A percentile compares a stretch with the other conserved stretches of the same genome.
These are phyloP conservation scores for Pseudogymnoascus sp. DNA, from an alignment of 2,329 filamentous ascomycete species.

Conservation along the genomic window DNA sequence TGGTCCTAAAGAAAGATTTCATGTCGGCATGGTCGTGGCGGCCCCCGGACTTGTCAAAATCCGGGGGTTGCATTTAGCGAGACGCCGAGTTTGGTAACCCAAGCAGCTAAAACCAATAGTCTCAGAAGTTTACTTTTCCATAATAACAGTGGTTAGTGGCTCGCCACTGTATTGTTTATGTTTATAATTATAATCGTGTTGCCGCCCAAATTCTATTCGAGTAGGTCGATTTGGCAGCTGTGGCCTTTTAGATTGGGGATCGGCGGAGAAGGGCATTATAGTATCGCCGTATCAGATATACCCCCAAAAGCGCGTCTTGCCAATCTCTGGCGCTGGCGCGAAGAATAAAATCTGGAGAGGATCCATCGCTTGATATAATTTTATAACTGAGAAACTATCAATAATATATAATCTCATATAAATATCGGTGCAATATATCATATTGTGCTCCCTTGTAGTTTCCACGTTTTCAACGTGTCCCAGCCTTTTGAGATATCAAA, in stretches of 20 bases:
- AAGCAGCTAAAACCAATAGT: neutral
- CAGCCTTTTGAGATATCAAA: conserved; percentile 3
- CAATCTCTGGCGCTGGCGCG: neutral
- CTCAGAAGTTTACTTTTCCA: neutral
- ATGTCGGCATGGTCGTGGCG: neutral
- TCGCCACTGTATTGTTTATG: neutral
- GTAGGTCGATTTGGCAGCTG: neutral
- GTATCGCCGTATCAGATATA: neutral
- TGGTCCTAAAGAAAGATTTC: neutral
- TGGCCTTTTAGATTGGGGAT: neutral
- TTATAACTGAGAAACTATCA: neutral
- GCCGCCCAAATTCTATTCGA: neutral
- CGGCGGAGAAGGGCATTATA: neutral
- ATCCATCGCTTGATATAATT: neutral
- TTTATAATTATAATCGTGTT: neutral
- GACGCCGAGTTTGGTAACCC: neutral
- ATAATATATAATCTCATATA: neutral
- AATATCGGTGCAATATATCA: neutral
- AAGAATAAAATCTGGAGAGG: neutral
- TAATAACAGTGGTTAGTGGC: neutral
- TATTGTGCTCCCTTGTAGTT: neutral
- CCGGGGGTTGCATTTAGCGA: conserved; percentile 2
- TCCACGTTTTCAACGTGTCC: conserved; percentile 1
- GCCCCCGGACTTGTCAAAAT: neutral
- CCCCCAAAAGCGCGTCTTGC: neutral